These are phyloP conservation scores for Arachnomyces sp. DNA, from an alignment of 2,329 filamentous ascomycete genomes.

Conservation along the genomic window DNA sequence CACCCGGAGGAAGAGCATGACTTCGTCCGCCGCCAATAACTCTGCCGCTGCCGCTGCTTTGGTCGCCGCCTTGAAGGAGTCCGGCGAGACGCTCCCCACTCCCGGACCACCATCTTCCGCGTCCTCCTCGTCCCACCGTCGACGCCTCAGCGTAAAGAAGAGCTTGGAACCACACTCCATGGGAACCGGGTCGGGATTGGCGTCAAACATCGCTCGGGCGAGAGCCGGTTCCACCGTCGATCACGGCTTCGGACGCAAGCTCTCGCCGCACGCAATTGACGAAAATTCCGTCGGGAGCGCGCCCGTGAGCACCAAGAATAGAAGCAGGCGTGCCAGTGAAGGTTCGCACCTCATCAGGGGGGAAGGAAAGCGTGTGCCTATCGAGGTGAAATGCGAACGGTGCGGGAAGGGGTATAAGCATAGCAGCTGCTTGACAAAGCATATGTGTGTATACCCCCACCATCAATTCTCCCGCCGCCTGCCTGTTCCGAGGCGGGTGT, in stretches of 20 bases:
- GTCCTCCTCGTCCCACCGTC: constrained; percentile 48
- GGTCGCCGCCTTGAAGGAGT: constrained; percentile 63
- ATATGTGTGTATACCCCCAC: constrained; percentile 82
- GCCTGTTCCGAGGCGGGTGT: constrained; percentile 28
- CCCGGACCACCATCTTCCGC: constrained; percentile 50
- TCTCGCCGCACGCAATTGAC: constrained; percentile 27
- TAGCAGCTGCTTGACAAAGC: constrained; percentile 99
- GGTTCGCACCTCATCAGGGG: constrained; percentile 75
- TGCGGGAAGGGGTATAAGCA: constrained; percentile 99
- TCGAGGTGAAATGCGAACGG: constrained; percentile 90
- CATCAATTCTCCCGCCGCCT: constrained; percentile 45
- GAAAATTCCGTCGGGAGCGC: constrained; percentile 27
- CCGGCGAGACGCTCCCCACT: constrained; percentile 53
- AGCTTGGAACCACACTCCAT: constrained; percentile 60
- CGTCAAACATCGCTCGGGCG: constrained; percentile 36
- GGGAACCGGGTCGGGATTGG: constrained; percentile 32
- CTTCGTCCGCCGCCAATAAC: constrained; percentile 64
- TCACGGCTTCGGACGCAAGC: constrained; percentile 30
- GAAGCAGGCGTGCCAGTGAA: constrained; percentile 67
- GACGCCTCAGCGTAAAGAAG: constrained; percentile 35
- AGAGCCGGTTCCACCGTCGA: constrained; percentile 11
- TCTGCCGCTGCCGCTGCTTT: constrained; percentile 52
- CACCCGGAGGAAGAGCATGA: constrained; percentile 87
- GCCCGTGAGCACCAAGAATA: constrained; percentile 44
- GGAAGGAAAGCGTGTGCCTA: constrained; percentile 68